Percentiles rank a stretch among this genome's conserved stretches.
phyloP scores from a whole-genome alignment of 1,139 yeast genomes.

The Saccharomycopsis crataegensis region DNA sequence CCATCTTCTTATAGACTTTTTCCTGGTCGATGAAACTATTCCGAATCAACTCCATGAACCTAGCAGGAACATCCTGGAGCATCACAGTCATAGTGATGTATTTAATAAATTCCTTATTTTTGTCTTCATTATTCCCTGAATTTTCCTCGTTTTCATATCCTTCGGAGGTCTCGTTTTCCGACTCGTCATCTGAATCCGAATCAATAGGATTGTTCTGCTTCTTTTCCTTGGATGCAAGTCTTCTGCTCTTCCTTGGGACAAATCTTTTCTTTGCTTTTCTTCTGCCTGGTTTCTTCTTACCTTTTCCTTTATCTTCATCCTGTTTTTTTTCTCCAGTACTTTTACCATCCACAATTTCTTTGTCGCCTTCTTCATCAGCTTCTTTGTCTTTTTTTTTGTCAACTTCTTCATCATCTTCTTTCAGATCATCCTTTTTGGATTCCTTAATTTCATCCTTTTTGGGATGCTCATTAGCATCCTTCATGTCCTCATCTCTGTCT shows the following conservation, averaged over 20 bases:
- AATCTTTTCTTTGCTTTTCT: slow-evolving; percentile 9
- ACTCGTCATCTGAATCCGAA: slow-evolving; percentile 10
- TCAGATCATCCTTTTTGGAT: neutral
- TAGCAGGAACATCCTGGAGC: slow-evolving; percentile 54
- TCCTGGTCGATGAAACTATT: slow-evolving; percentile 58
- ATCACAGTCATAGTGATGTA: slow-evolving; percentile 49
- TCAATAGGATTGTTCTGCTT: neutral
- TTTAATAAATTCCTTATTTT: slow-evolving; percentile 2
- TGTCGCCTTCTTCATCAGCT: slow-evolving; percentile 12
- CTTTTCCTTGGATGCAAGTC: slow-evolving; percentile 7
- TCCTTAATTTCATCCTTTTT: too few relatives aligned
- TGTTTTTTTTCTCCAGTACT: neutral
- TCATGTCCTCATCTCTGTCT: too few relatives aligned
- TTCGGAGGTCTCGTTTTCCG: slow-evolving; percentile 2
- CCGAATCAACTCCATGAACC: slow-evolving; percentile 60
- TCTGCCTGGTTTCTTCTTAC: slow-evolving; percentile 4
- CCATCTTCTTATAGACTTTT: slow-evolving; percentile 56
- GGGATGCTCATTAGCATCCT: too few relatives aligned
- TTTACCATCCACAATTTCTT: slow-evolving; percentile 11
- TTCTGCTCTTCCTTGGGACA: slow-evolving; percentile 16
- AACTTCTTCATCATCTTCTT: slow-evolving; percentile 21
- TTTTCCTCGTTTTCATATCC: neutral
- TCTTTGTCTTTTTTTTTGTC: slow-evolving; percentile 21
- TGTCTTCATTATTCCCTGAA: neutral
- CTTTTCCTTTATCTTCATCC: neutral